Evolutionary conservation across 208 protist species (phyloP).

Genomic region (Leishmania aethiopica): DNA sequence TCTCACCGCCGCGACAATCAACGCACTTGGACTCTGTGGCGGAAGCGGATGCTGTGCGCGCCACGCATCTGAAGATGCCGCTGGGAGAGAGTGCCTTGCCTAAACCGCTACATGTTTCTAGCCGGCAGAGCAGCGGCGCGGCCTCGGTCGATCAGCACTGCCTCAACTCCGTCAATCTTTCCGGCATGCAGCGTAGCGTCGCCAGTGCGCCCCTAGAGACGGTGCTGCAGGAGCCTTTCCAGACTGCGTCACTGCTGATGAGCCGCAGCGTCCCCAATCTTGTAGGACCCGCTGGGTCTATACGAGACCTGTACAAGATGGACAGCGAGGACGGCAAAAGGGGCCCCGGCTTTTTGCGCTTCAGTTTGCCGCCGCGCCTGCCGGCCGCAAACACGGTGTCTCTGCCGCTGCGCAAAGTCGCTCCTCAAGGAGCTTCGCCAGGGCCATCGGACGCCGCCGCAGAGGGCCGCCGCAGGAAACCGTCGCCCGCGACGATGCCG

Average conservation of each 20-base stretch:
- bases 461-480: not conserved
- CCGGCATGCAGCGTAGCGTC: not conserved
- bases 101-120: no score
- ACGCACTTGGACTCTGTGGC: not conserved
- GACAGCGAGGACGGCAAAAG: not conserved
- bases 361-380: conserved; percentile 9
- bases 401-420: conserved; percentile 3
- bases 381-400: not conserved
- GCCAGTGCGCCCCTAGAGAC: not conserved
- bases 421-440: not conserved
- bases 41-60: no score
- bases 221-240: conserved; percentile 35
- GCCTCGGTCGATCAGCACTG: conserved; percentile 9
- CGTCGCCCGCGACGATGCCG: not conserved
- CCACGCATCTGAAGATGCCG: not conserved
- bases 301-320: conserved; percentile 9
- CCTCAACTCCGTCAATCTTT: conserved; percentile 25
- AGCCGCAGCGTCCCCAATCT: conserved; percentile 1
- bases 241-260: not conserved
- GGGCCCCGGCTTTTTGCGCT: conserved; percentile 25
- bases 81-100: no score
- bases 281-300: conserved; percentile 8
- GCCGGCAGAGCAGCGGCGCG: conserved; percentile 9
- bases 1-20: not conserved
- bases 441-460: not conserved